Evolutionary conservation across 2,329 filamentous ascomycete species (phyloP).

Genomic region (Chalara sp.): DNA sequence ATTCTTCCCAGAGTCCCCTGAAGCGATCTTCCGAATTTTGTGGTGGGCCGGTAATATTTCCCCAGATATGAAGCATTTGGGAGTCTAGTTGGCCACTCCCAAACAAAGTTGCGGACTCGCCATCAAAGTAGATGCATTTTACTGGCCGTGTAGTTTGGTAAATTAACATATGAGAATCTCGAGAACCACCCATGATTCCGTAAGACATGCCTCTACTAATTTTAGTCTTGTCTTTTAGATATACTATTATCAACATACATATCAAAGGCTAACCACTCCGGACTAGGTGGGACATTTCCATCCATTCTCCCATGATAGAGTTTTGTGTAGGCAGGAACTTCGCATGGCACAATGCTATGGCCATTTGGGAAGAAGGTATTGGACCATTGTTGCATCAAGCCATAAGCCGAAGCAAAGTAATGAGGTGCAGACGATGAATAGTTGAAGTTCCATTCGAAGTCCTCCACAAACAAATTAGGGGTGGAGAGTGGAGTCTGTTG

Average conservation of each 20-base stretch:
- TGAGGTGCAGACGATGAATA: conserved; percentile 41
- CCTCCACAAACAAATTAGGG: not conserved
- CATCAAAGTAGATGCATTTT: conserved; percentile 43
- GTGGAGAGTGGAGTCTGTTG: conserved; percentile 6
- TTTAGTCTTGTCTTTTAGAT: not conserved
- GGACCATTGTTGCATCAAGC: conserved; percentile 41
- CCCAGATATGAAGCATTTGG: conserved; percentile 44
- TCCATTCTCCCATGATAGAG: conserved; percentile 43
- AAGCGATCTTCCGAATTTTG: conserved; percentile 16
- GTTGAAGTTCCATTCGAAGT: conserved; percentile 31
- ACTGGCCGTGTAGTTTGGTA: conserved; percentile 39
- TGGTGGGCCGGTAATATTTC: conserved; percentile 34
- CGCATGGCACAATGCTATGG: conserved; percentile 39
- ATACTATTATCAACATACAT: conserved; percentile 21
- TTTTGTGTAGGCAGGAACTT: conserved; percentile 38
- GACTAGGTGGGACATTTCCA: conserved; percentile 34
- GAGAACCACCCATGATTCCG: conserved; percentile 40
- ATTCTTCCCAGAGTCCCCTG: conserved; percentile 37
- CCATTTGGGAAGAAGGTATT: conserved; percentile 46
- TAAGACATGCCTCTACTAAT: conserved; percentile 42
- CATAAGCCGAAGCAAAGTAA: conserved; percentile 40
- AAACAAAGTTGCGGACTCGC: conserved; percentile 41
- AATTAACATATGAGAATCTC: conserved; percentile 38
- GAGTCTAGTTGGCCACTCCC: conserved; percentile 38
- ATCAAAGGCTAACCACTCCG: conserved; percentile 47